A percentile compares a stretch with the other conserved stretches of the same genome.
These are phyloP conservation scores for Colletotrichum cuscutae DNA, from an alignment of 2,329 filamentous ascomycete genomes.

Conservation along the genomic window DNA sequence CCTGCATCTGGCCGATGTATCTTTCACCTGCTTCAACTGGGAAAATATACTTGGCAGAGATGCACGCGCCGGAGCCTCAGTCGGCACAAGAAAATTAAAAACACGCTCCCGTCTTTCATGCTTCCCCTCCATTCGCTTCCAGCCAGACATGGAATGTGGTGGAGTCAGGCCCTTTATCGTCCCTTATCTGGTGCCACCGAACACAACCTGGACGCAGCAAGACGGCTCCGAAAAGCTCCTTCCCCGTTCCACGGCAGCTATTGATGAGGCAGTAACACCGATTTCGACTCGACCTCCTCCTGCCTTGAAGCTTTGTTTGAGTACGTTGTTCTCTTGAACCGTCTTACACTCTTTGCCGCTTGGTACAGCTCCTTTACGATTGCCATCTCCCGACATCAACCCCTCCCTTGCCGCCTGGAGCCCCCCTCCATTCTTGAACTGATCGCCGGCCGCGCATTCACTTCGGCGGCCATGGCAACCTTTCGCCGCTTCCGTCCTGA, in stretches of 20 bases:
- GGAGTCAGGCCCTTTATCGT: background rate
- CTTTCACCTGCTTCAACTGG: background rate
- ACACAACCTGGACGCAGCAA: background rate
- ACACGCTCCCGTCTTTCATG: background rate
- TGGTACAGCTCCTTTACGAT: background rate
- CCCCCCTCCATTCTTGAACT: background rate
- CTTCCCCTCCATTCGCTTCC: background rate
- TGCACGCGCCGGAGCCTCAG: background rate
- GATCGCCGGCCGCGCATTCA: background rate
- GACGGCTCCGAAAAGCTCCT: background rate
- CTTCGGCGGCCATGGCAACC: conserved; percentile 72
- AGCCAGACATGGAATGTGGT: background rate
- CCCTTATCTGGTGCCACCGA: background rate
- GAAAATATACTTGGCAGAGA: background rate
- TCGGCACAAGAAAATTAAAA: background rate
- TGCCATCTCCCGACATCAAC: background rate
- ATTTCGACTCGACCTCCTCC: background rate
- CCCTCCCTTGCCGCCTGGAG: background rate
- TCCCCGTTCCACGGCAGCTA: background rate
- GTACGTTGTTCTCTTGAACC: background rate
- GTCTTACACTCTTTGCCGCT: background rate
- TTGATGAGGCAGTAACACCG: background rate
- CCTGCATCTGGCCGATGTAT: conserved; percentile 1
- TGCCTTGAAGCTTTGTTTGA: background rate
- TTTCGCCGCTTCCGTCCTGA: conserved; percentile 86